Evolutionary conservation across 2,329 filamentous ascomycete genomes (phyloP).

Genomic region (Hymenoscyphus infarciens): DNA sequence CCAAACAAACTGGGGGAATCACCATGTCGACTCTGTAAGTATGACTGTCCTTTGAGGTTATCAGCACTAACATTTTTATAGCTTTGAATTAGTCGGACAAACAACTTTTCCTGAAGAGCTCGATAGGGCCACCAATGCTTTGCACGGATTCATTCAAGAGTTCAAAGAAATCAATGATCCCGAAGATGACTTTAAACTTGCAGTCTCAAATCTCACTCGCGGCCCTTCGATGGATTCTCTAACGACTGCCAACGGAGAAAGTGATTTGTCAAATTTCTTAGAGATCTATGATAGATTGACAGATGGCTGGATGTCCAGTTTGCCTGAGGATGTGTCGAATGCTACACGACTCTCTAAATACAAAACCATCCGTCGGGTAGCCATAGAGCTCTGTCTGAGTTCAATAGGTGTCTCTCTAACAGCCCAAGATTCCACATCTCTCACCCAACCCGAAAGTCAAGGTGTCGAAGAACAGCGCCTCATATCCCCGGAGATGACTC

Average conservation of each 20-base stretch:
- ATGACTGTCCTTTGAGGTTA: not conserved
- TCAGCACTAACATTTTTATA: conserved; percentile 15
- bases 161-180: conserved; percentile 17
- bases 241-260: conserved; percentile 6
- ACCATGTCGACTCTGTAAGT: conserved; percentile 24
- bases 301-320: conserved; percentile 31
- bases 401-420: conserved; percentile 31
- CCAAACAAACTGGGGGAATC: conserved; percentile 16
- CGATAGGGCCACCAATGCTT: conserved; percentile 22
- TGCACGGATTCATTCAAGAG: conserved; percentile 24
- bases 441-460: not conserved
- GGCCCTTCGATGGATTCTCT: conserved; percentile 18
- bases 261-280: conserved; percentile 20
- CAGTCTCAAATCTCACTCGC: conserved; percentile 23
- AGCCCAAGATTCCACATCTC: conserved; percentile 6
- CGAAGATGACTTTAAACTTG: conserved; percentile 15
- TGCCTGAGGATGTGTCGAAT: conserved; percentile 28
- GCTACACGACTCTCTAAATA: conserved; percentile 30
- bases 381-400: conserved; percentile 33
- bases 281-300: conserved; percentile 32
- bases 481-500: conserved; percentile 22
- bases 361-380: conserved; percentile 29
- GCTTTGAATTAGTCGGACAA: conserved; percentile 26
- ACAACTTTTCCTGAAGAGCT: conserved; percentile 26
- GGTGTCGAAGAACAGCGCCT: not conserved